A percentile compares a stretch with the other conserved stretches of the same genome.
Evolutionary conservation across 345 rosid genomes (phyloP).

Genomic region (Gynandropsis gynandra): DNA sequence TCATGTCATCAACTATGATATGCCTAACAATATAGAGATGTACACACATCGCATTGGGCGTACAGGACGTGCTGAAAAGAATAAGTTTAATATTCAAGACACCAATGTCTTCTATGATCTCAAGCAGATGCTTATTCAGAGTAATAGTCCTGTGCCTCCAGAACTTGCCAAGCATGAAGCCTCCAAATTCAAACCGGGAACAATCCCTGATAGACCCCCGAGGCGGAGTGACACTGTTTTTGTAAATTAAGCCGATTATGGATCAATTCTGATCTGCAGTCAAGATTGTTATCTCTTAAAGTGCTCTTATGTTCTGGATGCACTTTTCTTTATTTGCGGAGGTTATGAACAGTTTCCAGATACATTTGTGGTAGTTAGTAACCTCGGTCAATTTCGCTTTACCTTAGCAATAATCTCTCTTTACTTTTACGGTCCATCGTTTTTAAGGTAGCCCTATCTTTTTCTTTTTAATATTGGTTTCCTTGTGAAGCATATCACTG

Average conservation of each 20-base stretch:
- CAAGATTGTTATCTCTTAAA: no score
- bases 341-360: no score
- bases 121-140: slow-evolving; percentile 96
- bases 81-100: slow-evolving; percentile 86
- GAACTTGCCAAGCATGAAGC: slow-evolving; percentile 94
- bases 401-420: no score
- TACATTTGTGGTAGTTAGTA: no score
- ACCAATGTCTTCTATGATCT: slow-evolving; percentile 88
- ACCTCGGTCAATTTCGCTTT: no score
- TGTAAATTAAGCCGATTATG: slow-evolving; percentile 41
- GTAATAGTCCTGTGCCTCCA: slow-evolving; percentile 83
- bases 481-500: no score
- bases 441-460: no score
- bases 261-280: no score
- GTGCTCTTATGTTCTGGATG: no score
- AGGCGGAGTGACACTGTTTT: slow-evolving; percentile 85
- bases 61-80: slow-evolving; percentile 96
- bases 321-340: no score
- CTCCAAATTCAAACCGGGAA: slow-evolving; percentile 88
- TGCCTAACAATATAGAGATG: slow-evolving; percentile 83
- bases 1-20: slow-evolving; percentile 86
- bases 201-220: slow-evolving; percentile 87
- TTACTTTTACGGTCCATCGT: no score
- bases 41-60: slow-evolving; percentile 95
- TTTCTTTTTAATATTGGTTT: no score